Evolutionary conservation across 2,329 filamentous ascomycete genomes (phyloP).

Genomic region (Beauveria medogensis): DNA sequence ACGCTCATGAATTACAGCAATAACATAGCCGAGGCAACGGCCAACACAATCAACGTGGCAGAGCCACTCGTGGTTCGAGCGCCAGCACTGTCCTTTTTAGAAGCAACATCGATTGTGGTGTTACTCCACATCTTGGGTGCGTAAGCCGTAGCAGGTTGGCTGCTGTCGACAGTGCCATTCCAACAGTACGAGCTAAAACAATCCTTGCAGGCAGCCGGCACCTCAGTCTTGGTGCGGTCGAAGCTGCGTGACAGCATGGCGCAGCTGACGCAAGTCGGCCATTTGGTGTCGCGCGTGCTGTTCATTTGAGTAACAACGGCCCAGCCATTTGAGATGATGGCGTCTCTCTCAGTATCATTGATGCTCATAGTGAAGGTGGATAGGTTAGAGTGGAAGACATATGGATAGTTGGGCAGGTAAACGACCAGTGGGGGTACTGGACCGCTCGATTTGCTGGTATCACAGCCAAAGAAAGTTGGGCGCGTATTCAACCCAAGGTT

Average conservation of each 20-base stretch:
- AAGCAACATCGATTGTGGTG: background rate
- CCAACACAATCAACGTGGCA: background rate
- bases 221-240: slow-evolving; percentile 56
- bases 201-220: slow-evolving; percentile 62
- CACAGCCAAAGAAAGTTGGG: slow-evolving; percentile 58
- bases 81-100: background rate
- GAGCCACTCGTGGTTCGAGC: background rate
- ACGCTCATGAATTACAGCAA: background rate
- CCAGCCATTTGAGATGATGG: slow-evolving; percentile 80
- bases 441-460: slow-evolving; percentile 45
- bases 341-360: slow-evolving; percentile 58
- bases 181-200: slow-evolving; percentile 89
- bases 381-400: slow-evolving; percentile 67
- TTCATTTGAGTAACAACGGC: slow-evolving; percentile 79
- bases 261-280: slow-evolving; percentile 81
- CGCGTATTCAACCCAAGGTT: slow-evolving; percentile 49
- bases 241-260: slow-evolving; percentile 74
- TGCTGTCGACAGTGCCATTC: slow-evolving; percentile 59
- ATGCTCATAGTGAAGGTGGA: slow-evolving; percentile 67
- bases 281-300: slow-evolving; percentile 61
- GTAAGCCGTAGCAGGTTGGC: slow-evolving; percentile 14
- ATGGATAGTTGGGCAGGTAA: slow-evolving; percentile 75
- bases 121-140: slow-evolving; percentile 5
- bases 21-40: background rate
- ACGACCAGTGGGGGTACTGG: slow-evolving; percentile 60